Conservation (phyloP, 75 land plant genomes). For the Cupressus sempervirens region DNA sequence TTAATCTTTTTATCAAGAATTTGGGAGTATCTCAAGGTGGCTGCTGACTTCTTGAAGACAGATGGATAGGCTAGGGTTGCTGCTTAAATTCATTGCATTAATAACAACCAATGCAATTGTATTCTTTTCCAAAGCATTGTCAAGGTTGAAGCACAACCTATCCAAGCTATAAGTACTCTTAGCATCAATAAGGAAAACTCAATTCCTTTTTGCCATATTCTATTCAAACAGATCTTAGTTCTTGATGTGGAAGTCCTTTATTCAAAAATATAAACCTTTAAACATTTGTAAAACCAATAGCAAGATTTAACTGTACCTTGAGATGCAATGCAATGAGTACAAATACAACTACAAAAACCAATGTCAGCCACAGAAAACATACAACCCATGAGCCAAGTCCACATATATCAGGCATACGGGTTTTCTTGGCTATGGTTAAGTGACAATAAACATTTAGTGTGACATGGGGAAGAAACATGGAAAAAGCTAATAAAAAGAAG, state of each 20-base stretch:
- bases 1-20: background rate
- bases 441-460: too few species aligned
- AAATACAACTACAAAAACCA: conserved; percentile 74
- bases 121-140: background rate
- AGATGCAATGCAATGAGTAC: conserved; percentile 64
- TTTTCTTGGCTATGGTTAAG: too few species aligned
- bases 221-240: background rate
- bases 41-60: background rate
- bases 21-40: background rate
- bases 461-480: too few species aligned
- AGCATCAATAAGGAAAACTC: background rate
- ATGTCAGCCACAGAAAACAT: too few species aligned
- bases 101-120: background rate
- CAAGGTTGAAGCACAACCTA: background rate
- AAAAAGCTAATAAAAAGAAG: too few species aligned
- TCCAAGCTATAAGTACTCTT: background rate
- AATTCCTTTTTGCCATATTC: background rate
- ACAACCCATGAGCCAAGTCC: too few species aligned
- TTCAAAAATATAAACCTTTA: background rate
- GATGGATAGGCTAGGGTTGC: background rate
- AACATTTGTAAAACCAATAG: conserved; percentile 5
- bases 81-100: background rate
- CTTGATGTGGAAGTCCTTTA: background rate
- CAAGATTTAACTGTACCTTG: conserved; percentile 32
- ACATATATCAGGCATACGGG: too few species aligned